phyloP scores from a whole-genome alignment of 1,284 basidiomycete species.

The Sanghuangporus sanghuang region DNA sequence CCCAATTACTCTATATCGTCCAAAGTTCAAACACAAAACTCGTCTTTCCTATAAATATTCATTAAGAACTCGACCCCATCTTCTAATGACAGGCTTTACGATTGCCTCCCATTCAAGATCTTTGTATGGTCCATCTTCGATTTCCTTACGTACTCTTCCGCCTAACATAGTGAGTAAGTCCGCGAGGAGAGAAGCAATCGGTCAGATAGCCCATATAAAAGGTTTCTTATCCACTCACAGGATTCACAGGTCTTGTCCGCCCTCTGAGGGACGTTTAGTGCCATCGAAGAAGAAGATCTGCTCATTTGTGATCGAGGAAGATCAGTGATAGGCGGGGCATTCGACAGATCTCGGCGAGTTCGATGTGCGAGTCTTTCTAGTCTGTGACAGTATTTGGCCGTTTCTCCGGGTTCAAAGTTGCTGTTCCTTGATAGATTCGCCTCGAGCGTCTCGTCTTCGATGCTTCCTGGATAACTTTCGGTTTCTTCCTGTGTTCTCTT shows the following conservation, averaged over 20 bases:
- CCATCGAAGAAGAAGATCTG: neutral
- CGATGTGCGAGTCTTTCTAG: conserved; percentile 68
- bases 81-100: conserved; percentile 68
- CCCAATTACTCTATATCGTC: neutral
- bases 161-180: conserved; percentile 32
- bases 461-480: too few relatives aligned
- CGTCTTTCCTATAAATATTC: conserved; percentile 22
- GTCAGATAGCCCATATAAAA: neutral
- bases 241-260: neutral
- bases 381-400: conserved; percentile 22
- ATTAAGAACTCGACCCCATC: conserved; percentile 61
- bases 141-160: conserved; percentile 61
- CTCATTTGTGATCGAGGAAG: neutral
- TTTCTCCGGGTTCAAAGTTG: too few relatives aligned
- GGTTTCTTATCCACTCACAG: neutral
- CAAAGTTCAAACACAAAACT: neutral
- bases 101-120: conserved; percentile 65
- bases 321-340: conserved; percentile 3
- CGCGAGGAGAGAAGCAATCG: neutral
- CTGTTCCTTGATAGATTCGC: too few relatives aligned
- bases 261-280: neutral
- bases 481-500: too few relatives aligned
- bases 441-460: too few relatives aligned
- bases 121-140: conserved; percentile 45
- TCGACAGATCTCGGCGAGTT: conserved; percentile 58